Conservation (phyloP, 163 green algal genomes). For the Chloroidium sp. region DNA sequence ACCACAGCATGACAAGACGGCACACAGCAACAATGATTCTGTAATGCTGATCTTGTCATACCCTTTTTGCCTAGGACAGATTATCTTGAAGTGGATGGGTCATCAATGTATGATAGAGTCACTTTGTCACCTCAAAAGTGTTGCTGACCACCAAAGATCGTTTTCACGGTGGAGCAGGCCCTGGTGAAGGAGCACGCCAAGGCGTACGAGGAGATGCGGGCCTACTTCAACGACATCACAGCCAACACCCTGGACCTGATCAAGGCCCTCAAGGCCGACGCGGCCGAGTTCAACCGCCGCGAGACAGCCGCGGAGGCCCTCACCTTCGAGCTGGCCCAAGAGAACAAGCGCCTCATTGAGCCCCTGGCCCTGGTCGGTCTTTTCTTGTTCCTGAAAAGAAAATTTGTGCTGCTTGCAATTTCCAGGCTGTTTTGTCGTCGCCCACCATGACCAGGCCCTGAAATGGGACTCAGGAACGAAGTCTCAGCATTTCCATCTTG, state of each 20-base stretch:
- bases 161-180: conserved; percentile 18
- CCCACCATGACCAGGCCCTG: neutral
- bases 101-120: too few species aligned
- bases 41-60: too few species aligned
- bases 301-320: conserved; percentile 80
- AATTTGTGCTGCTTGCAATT: neutral
- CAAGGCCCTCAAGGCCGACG: conserved; percentile 70
- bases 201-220: conserved; percentile 80
- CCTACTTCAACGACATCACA: conserved; percentile 93
- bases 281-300: conserved; percentile 77
- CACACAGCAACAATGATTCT: too few species aligned
- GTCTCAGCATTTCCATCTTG: neutral
- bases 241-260: conserved; percentile 90
- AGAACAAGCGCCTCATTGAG: conserved; percentile 83
- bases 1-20: too few species aligned
- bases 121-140: too few species aligned
- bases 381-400: too few species aligned
- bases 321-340: conserved; percentile 76
- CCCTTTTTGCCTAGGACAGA: too few species aligned
- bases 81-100: too few species aligned
- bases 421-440: too few species aligned
- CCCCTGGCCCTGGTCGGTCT: conserved; percentile 54
- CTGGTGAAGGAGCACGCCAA: conserved; percentile 79
- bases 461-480: neutral
- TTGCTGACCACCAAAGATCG: too few species aligned